Conservation (phyloP, 2,329 filamentous ascomycete genomes). For the Cercospora brassicicola region DNA sequence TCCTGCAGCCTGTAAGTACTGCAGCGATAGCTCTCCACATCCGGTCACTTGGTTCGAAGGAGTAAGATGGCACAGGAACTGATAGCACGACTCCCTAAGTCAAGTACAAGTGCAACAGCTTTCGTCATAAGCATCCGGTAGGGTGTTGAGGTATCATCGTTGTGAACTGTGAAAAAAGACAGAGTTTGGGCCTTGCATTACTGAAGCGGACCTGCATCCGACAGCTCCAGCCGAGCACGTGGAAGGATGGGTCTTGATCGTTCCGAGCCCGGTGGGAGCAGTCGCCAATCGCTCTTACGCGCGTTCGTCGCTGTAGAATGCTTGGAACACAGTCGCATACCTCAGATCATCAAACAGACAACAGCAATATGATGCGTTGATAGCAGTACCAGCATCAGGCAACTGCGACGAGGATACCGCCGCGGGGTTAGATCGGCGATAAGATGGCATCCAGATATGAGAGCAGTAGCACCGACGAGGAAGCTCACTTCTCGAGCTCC, state of each 20-base stretch:
- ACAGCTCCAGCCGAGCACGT: background rate
- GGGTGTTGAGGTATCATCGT: background rate
- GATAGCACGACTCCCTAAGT: background rate
- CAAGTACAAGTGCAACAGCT: background rate
- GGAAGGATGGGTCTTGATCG: background rate
- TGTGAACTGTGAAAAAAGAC: background rate
- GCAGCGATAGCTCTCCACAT: background rate
- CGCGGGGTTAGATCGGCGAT: slow-evolving; percentile 6
- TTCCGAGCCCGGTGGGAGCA: background rate
- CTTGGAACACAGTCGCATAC: background rate
- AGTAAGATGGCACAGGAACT: background rate
- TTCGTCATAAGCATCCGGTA: background rate
- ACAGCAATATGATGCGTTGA: background rate
- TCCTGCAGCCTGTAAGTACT: background rate
- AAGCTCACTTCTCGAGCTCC: slow-evolving; percentile 21
- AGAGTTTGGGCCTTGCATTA: background rate
- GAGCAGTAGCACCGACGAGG: slow-evolving; percentile 8
- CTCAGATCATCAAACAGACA: background rate
- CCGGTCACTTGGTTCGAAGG: background rate
- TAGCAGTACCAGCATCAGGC: background rate
- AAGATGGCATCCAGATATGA: background rate
- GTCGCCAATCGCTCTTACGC: background rate
- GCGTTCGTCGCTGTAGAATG: background rate
- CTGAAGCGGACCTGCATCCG: background rate
- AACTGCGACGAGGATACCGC: background rate